Conservation (phyloP, 345 rosid genomes). For the Hibiscus mutabilis region DNA sequence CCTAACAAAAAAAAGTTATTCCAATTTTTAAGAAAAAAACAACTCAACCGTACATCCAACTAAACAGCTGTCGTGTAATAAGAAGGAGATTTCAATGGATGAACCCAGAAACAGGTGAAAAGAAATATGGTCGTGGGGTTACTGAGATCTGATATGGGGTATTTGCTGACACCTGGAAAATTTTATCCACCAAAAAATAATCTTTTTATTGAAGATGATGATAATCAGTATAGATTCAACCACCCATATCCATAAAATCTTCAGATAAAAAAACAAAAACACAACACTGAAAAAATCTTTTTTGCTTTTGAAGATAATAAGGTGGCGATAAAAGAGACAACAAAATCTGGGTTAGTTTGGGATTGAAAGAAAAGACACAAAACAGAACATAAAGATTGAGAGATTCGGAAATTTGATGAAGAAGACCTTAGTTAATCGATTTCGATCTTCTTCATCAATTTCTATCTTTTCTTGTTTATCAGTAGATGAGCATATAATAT, state of each 20-base stretch:
- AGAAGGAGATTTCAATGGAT: not conserved
- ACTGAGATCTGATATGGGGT: conserved; percentile 29
- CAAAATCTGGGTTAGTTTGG: conserved; percentile 4
- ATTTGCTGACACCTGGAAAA: conserved; percentile 31
- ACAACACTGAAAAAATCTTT: not conserved
- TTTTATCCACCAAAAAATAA: conserved; percentile 1
- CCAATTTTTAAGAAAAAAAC: not conserved
- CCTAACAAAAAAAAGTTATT: not conserved
- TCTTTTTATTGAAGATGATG: not conserved
- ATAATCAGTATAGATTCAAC: conserved; percentile 22
- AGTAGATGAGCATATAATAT: not conserved
- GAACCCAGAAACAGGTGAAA: not conserved
- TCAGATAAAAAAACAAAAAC: not conserved
- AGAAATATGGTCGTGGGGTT: conserved; percentile 7
- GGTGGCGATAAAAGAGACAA: not conserved
- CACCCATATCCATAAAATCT: conserved; percentile 35
- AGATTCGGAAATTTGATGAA: not conserved
- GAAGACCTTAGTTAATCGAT: not conserved
- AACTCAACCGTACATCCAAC: conserved; percentile 15
- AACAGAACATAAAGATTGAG: not conserved
- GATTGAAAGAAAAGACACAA: not conserved
- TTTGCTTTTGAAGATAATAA: conserved; percentile 6
- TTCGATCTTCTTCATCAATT: not conserved
- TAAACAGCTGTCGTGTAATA: conserved; percentile 20
- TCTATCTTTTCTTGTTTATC: not conserved